A percentile compares a stretch with the other conserved stretches of the same genome.
phyloP scores from a whole-genome alignment of 106 monocot genomes.

The Iris macrosiphon region DNA sequence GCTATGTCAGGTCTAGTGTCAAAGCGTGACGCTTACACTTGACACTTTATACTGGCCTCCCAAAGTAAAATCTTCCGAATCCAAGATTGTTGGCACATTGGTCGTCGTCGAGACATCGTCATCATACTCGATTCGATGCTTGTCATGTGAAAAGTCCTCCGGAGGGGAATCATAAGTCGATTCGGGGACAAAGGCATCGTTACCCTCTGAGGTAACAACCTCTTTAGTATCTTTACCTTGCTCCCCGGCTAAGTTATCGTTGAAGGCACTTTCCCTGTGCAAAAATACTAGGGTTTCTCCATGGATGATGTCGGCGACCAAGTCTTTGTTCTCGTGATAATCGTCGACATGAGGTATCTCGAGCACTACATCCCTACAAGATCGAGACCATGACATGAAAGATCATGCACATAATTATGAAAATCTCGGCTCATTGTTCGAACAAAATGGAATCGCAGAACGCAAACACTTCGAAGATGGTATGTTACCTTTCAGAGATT shows the following conservation, averaged over 20 bases:
- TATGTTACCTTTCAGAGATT: constrained; percentile 9
- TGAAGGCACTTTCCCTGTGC: constrained; percentile 11
- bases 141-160: constrained; percentile 20
- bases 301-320: constrained; percentile 15
- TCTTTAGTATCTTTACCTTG: constrained; percentile 30
- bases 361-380: constrained; percentile 22
- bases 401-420: too few relatives aligned
- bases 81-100: not conserved
- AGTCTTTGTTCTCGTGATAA: constrained; percentile 8
- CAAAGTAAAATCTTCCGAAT: constrained; percentile 2
- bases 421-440: too few relatives aligned
- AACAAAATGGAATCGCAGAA: too few relatives aligned
- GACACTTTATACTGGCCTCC: not conserved
- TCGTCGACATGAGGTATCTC: not conserved
- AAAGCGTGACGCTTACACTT: not conserved
- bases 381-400: not conserved
- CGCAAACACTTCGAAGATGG: not conserved
- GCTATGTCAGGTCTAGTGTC: constrained; percentile 2
- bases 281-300: constrained; percentile 40
- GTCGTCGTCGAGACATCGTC: not conserved
- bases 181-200: constrained; percentile 29
- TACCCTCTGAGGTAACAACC: constrained; percentile 15
- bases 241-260: constrained; percentile 9
- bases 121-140: not conserved
- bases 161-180: constrained; percentile 24